Percentiles rank a stretch among this genome's conserved stretches.
These are phyloP conservation scores for Beauveria australis DNA, from an alignment of 2,329 filamentous ascomycete genomes.

Conservation along the genomic window DNA sequence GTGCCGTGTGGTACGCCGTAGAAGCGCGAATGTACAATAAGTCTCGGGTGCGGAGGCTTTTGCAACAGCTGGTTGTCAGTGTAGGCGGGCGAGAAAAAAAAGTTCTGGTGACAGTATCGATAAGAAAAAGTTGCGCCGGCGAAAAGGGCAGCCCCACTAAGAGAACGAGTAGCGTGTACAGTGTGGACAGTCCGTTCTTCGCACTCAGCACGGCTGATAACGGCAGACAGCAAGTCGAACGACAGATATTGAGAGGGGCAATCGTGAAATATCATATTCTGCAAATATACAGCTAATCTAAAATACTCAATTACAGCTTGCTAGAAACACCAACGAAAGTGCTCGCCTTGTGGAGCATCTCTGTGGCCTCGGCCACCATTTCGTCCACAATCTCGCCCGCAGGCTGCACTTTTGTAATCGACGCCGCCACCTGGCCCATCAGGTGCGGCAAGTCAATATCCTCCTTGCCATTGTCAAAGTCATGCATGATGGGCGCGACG, in stretches of 20 bases:
- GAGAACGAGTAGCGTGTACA: neutral
- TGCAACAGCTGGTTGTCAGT: neutral
- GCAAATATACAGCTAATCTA: neutral
- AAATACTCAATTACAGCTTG: slow-evolving; percentile 26
- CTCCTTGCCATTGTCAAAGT: slow-evolving; percentile 61
- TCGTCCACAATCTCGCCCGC: slow-evolving; percentile 79
- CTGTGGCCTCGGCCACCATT: slow-evolving; percentile 73
- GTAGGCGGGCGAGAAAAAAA: slow-evolving; percentile 11
- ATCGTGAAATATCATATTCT: neutral
- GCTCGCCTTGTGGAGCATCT: slow-evolving; percentile 53
- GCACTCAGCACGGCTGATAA: slow-evolving; percentile 13
- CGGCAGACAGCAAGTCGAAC: neutral
- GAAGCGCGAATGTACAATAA: neutral
- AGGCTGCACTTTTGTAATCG: slow-evolving; percentile 69
- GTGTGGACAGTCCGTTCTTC: neutral
- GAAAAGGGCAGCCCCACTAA: neutral
- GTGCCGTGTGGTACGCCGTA: neutral
- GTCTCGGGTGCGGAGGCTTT: neutral
- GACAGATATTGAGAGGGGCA: neutral
- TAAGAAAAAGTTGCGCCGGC: slow-evolving; percentile 6
- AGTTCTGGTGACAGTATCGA: slow-evolving; percentile 8
- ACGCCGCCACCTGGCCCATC: slow-evolving; percentile 88
- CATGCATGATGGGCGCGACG: slow-evolving; percentile 71
- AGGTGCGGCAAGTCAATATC: slow-evolving; percentile 81
- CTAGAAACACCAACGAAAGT: slow-evolving; percentile 46